Evolutionary conservation across 352 stramenopile genomes (phyloP).

Genomic region (Phytophthora ohioensis): DNA sequence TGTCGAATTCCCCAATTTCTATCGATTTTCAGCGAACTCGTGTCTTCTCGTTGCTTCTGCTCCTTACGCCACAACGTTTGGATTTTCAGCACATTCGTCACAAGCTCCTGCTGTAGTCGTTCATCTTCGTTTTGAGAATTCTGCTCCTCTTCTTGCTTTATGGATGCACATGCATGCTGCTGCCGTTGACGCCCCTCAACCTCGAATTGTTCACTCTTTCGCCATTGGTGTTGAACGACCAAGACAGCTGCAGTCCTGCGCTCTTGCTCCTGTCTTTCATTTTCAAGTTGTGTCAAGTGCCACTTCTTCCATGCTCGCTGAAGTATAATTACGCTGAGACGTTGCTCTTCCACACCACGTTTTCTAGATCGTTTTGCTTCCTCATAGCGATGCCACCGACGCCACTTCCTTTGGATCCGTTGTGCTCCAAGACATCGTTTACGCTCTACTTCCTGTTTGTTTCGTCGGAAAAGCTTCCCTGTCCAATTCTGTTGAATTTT

Average conservation of each 20-base stretch:
- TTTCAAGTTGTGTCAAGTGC: not conserved
- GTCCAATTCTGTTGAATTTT: conserved; percentile 27
- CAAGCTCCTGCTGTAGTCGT: conserved; percentile 10
- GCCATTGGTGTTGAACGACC: conserved; percentile 24
- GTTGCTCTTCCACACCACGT: not conserved
- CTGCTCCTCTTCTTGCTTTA: not conserved
- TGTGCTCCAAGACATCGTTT: conserved; percentile 13
- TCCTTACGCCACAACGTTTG: conserved; percentile 27
- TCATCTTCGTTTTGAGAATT: conserved; percentile 13
- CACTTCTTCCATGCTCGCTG: conserved; percentile 16
- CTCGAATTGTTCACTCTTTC: not conserved
- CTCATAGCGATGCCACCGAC: conserved; percentile 1
- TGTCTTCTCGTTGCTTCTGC: not conserved
- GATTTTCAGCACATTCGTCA: conserved; percentile 20
- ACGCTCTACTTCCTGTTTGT: conserved; percentile 14
- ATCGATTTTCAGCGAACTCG: conserved; percentile 34
- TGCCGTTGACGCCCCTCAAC: not conserved
- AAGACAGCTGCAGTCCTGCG: not conserved
- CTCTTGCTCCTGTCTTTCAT: conserved; percentile 8
- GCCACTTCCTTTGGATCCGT: conserved; percentile 13
- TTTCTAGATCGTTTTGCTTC: conserved; percentile 1
- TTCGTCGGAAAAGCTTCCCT: conserved; percentile 5
- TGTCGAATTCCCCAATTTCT: conserved; percentile 28
- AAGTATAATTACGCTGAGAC: conserved; percentile 9
- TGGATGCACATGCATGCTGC: conserved; percentile 10